Base-by-base conservation (phyloP, 116 monocot species). In the Posidonia oceanica region DNA sequence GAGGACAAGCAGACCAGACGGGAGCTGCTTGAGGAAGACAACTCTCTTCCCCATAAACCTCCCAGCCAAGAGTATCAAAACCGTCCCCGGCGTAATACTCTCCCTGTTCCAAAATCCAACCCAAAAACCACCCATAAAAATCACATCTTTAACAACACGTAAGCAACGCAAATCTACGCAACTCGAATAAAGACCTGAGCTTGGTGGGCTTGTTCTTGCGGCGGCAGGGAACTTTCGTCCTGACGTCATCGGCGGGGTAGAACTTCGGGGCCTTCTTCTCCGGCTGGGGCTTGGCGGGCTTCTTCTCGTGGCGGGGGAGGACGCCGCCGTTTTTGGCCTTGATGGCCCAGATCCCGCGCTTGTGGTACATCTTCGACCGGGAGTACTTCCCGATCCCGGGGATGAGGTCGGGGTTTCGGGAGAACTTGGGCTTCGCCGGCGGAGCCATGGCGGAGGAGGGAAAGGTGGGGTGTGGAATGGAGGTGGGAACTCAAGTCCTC, bases 11-110 rank as follows among this genome's bases (percentile, higher is more conserved):
- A 91, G 74, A 15, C 91, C 91, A 21, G 91, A 91, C 11, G 90
- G 76, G 7, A 91, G 82, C 70, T 91, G 91, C 70, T 84, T 91
- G 62, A 91, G 57, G 67, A 91, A 91, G 20, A 91, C 87, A 21
- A 91, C 87, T 74, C 87, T 86, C 72, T 82, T 91, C 16, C 90
- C 90, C 87, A 87, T 91, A 44, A 84, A 91, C 72, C 91, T 82
- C 59, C 91, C 91, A 2, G 82, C 87, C 39, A 87, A 76, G 20
- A 91, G 73, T 23, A 91, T 91, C 78, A 91, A 29, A 18, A 91
- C 80, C 23, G 84, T 87, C 18, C 91, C 91, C 0, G 91, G 91
- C 0, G 82, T 84, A 41, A 91, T 91, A 69, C 84, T 91, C 15
- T 80, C 69, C 84, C 91, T 91, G 71, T 48, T 48, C 8, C 48